Evolutionary conservation across 23 red algal genomes (phyloP).

Genomic region (Agarophyton chilense): DNA sequence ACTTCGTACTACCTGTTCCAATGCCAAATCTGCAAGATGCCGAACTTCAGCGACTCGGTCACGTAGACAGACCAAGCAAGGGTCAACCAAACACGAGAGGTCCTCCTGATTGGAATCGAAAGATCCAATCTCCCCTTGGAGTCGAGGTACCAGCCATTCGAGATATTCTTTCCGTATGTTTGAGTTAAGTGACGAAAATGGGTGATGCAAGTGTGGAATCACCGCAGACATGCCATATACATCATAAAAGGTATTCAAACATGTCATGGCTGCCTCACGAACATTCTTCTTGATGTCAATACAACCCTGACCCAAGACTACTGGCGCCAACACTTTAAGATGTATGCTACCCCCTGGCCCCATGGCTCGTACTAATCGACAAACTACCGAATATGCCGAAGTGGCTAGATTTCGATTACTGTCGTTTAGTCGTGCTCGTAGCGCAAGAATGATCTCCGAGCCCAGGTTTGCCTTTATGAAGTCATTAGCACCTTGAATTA

Average conservation of each 20-base stretch:
- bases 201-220: conserved; percentile 55
- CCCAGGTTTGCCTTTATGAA: conserved; percentile 72
- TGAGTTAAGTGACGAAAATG: conserved; percentile 63
- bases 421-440: conserved; percentile 71
- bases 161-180: conserved; percentile 66
- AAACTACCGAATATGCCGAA: conserved; percentile 58
- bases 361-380: conserved; percentile 63
- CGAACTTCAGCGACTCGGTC: conserved; percentile 68
- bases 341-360: conserved; percentile 36
- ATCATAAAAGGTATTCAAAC: conserved; percentile 51
- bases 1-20: conserved; percentile 61
- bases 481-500: conserved; percentile 39
- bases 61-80: conserved; percentile 53
- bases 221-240: conserved; percentile 65
- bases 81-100: conserved; percentile 51
- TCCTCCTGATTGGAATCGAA: conserved; percentile 60
- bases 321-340: conserved; percentile 51
- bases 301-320: conserved; percentile 52
- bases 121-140: conserved; percentile 56
- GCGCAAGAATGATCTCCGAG: conserved; percentile 57
- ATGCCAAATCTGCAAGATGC: conserved; percentile 54
- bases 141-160: conserved; percentile 74
- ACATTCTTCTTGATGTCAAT: conserved; percentile 80
- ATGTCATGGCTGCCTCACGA: conserved; percentile 70
- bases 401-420: conserved; percentile 86